Base-by-base conservation (phyloP, 768 basidiomycete genomes). In the Calvatia gigantea region DNA sequence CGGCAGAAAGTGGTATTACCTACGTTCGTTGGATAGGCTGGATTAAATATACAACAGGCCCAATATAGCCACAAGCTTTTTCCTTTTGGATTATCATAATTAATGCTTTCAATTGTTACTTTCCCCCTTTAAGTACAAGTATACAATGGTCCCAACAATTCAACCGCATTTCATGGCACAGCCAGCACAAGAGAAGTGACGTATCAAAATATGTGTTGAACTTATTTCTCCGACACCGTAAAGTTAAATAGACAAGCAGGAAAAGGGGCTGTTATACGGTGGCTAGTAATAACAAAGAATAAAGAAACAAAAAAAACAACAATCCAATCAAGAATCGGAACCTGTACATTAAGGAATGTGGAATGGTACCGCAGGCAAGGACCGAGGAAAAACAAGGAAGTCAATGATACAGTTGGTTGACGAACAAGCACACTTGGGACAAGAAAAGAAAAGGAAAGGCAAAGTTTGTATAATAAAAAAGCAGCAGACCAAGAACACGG, bases 171-270 rank as follows among this genome's bases (percentile, higher is more conserved):
- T 31, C 54, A 39, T 56, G 54, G 55, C 35, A 25, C 37, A 38
- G 35, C 42, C n/a, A 38, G 25, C 23, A 45, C 58, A 49, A 48
- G 37, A 27, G 54, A 43, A 49, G 58, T 63, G 58, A 25, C 51
- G 59, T 61, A 61, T 54, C 58, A 55, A 55, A 59, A 32, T 12
- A 29, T 27, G 49, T 42, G 17, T 17, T 60, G 44, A 42, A 28
- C 45, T 59, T 39, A 43, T 44, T 38, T 56, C 38, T 55, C 56
- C 41, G 56, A 63, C 23, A 48, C 37, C 46, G 47, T 51, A 32
- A 65, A 66, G 58, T 67, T 67, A 65, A 66, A 68, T 64, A 66
- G 64, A 60, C 47, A 56, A 49, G 54, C 29, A 43, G 27, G 32
- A 32, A 42, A 27, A 42, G 52, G 14, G 35, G 43, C 37, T 54